Percentiles rank a stretch among this genome's conserved stretches.
Conservation (phyloP, 345 rosid genomes). For the Noccaea bulbosa region DNA sequence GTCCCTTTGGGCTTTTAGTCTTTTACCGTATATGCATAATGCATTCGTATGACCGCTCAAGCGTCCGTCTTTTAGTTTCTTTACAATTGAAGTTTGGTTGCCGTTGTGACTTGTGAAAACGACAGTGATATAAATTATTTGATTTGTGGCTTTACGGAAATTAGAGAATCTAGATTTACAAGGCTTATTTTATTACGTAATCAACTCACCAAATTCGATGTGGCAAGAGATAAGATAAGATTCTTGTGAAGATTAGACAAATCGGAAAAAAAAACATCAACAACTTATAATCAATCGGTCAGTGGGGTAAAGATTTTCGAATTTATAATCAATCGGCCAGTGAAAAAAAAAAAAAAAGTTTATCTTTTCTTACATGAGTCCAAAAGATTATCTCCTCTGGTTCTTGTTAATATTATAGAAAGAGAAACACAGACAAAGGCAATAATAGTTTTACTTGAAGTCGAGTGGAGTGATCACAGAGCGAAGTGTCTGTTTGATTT, state of each 20-base stretch:
- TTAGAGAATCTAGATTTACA: background rate
- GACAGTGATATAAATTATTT: slow-evolving; percentile 6
- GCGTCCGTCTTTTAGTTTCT: slow-evolving; percentile 59
- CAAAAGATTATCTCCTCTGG: slow-evolving; percentile 19
- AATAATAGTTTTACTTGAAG: background rate
- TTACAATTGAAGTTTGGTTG: background rate
- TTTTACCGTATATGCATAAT: slow-evolving; percentile 68
- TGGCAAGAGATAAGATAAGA: slow-evolving; percentile 31
- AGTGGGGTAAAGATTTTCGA: background rate
- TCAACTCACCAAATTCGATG: slow-evolving; percentile 27
- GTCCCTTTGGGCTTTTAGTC: slow-evolving; percentile 55
- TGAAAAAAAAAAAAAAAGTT: background rate
- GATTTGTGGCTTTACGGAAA: slow-evolving; percentile 2
- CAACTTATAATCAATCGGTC: background rate
- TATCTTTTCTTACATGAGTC: background rate
- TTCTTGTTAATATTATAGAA: background rate
- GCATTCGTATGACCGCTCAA: slow-evolving; percentile 63
- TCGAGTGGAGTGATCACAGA: slow-evolving; percentile 21
- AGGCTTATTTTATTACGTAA: slow-evolving; percentile 7
- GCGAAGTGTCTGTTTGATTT: slow-evolving; percentile 3
- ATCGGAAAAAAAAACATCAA: background rate
- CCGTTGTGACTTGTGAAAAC: background rate
- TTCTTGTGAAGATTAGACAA: background rate
- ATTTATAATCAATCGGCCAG: background rate
- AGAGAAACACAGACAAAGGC: slow-evolving; percentile 19